Conservation (phyloP, 345 rosid species). For the Iberis pinnata region DNA sequence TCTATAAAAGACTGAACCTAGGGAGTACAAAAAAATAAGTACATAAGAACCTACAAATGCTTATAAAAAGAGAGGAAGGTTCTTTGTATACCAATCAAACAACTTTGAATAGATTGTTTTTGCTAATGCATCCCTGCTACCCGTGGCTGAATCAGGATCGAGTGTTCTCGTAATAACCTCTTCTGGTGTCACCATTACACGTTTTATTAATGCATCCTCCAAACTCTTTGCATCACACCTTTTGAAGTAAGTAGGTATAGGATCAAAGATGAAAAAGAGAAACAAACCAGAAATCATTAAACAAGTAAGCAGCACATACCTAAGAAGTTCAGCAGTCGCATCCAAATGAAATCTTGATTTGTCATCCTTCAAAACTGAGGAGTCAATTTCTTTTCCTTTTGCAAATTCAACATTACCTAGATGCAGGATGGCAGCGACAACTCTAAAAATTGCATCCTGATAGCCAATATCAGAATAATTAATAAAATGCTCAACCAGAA, state of each 20-base stretch:
- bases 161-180: conserved; percentile 96
- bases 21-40: neutral
- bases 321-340: conserved; percentile 79
- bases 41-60: conserved; percentile 5
- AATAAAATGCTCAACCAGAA: conserved; percentile 17
- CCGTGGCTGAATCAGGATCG: conserved; percentile 74
- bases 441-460: conserved; percentile 93
- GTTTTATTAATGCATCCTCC: conserved; percentile 93
- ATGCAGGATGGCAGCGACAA: conserved; percentile 93
- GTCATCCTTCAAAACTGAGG: conserved; percentile 87
- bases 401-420: conserved; percentile 91
- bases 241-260: conserved; percentile 20
- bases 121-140: conserved; percentile 95
- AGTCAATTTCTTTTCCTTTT: conserved; percentile 82
- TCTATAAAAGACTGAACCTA: conserved; percentile 1
- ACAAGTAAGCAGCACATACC: conserved; percentile 36
- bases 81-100: conserved; percentile 78
- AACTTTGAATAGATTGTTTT: conserved; percentile 93
- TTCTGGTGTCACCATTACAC: conserved; percentile 99
- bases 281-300: conserved; percentile 15
- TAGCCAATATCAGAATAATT: conserved; percentile 26
- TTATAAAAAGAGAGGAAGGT: conserved; percentile 10
- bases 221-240: conserved; percentile 86
- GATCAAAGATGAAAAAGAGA: conserved; percentile 19
- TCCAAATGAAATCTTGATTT: conserved; percentile 83